Conservation (phyloP, 2,329 filamentous ascomycete species). For the Aspergillus sclerotialis region DNA sequence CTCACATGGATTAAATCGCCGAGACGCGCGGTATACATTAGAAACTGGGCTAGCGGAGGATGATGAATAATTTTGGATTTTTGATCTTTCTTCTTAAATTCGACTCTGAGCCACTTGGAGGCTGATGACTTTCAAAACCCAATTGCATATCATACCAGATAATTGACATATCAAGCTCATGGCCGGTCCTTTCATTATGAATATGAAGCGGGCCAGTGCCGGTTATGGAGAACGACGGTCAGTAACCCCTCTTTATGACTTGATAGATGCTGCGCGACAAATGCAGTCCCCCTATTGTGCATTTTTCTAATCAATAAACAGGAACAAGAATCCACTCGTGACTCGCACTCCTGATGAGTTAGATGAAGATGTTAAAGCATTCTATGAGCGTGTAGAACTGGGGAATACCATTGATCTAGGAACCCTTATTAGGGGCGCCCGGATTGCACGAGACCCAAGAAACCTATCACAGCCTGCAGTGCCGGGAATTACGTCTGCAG, state of each 20-base stretch:
- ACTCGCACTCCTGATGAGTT: slow-evolving; percentile 4
- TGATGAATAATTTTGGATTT: too few species aligned
- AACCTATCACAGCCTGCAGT: neutral
- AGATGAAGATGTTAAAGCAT: slow-evolving; percentile 3
- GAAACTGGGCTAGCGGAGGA: too few species aligned
- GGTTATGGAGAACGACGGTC: neutral
- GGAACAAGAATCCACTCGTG: slow-evolving; percentile 3
- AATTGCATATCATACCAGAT: neutral
- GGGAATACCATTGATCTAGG: slow-evolving; percentile 5
- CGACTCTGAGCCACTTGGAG: too few species aligned
- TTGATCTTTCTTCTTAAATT: too few species aligned
- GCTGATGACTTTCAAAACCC: too few species aligned
- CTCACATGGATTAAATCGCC: too few species aligned
- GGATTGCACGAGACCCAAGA: slow-evolving; percentile 3
- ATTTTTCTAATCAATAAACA: neutral
- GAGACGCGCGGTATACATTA: too few species aligned
- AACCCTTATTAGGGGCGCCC: slow-evolving; percentile 6
- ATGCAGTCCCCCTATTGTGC: too few species aligned
- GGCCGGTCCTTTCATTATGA: neutral
- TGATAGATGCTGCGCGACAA: neutral
- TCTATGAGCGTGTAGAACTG: slow-evolving; percentile 3
- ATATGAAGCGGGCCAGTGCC: neutral
- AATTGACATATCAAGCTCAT: neutral
- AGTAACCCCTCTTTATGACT: neutral
- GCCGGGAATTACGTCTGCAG: slow-evolving; percentile 1